A percentile compares a stretch with the other conserved stretches of the same genome.
phyloP scores from a whole-genome alignment of 331 rosid species.

The Rhamnella rubrinervis region DNA sequence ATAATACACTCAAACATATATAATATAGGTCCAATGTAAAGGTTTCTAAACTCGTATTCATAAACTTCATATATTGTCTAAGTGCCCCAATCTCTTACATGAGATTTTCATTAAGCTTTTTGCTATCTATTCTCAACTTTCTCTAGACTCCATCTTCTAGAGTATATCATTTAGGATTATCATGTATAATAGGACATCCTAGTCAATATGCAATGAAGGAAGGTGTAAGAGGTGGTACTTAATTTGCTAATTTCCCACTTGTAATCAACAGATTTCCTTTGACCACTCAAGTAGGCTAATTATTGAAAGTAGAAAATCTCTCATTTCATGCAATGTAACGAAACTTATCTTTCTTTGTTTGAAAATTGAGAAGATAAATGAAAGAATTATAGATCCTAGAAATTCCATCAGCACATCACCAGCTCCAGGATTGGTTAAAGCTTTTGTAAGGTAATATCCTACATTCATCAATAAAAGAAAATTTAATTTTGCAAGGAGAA shows the following conservation, averaged over 20 bases:
- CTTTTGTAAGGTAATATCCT: constrained; percentile 87
- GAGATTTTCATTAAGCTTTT: too few species aligned
- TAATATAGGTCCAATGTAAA: neutral
- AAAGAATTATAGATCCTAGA: constrained; percentile 93
- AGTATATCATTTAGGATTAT: neutral
- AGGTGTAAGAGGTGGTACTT: too few species aligned
- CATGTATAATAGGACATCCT: neutral
- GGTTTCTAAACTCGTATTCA: too few species aligned
- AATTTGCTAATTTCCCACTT: too few species aligned
- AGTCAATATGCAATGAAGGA: constrained; percentile 1
- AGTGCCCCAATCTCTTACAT: too few species aligned
- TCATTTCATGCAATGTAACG: too few species aligned
- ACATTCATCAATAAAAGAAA: constrained; percentile 29
- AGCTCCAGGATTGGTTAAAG: constrained; percentile 83
- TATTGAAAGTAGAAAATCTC: too few species aligned
- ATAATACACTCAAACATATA: neutral
- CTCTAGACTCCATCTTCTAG: neutral
- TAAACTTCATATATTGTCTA: too few species aligned
- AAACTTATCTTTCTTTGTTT: constrained; percentile 79
- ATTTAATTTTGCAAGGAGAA: neutral
- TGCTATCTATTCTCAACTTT: neutral
- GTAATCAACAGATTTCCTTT: too few species aligned
- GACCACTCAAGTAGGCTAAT: too few species aligned
- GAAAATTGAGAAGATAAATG: constrained; percentile 96
- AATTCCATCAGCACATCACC: constrained; percentile 95